Base-by-base conservation (phyloP, 2,329 filamentous ascomycete genomes). In the Aspergillus oerlinghausenensis region DNA sequence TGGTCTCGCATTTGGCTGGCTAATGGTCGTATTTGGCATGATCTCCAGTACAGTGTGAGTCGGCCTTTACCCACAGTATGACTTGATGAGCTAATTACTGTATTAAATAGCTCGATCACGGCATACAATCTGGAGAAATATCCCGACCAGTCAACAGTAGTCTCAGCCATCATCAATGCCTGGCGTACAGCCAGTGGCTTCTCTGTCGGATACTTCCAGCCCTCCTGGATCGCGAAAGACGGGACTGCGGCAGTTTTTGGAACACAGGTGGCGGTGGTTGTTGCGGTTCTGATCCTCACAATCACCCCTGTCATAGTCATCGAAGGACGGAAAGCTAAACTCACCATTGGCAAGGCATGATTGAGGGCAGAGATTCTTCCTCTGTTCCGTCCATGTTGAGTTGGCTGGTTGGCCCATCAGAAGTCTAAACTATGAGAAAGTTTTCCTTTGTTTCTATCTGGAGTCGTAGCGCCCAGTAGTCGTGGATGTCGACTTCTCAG, bases 121-220 rank as follows among this genome's bases (percentile, higher is more conserved):
- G 65, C 72, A 17, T 74, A 71, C 57, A 66, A 63, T 1, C 65
- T 75, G 3, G 73, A 75, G 26, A 73, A 70, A 49, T 74, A 72
- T 52, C 73, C 72, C 4, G 57, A 63, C 3, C 67, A 73, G 45
- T 60, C 73, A 1, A 71, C 73, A 1, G 60, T 64, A 4, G 72
- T 74, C 35, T 68, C 67, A 1, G 70, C 70, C 2, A 74, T 73
- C 26, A 62, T 75, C 51, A 75, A 75, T 54, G 70, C 73, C 62
- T 74, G 73, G 72, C 69, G 73, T 6, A 74, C 71, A 3, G 68
- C 68, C 10, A 71, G 73, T n/a, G 73, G 73, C 1, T 74, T 74
- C 38, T 65, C 69, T 0, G 71, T 75, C 21, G 70, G 63, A 14
- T 75, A 74, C 54, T 74, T 73, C 58, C 71, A 74, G 59, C 65